Percentiles rank a stretch among this genome's conserved stretches.
Evolutionary conservation across 352 stramenopile species (phyloP).

Genomic region (Phytopythium vexans): DNA sequence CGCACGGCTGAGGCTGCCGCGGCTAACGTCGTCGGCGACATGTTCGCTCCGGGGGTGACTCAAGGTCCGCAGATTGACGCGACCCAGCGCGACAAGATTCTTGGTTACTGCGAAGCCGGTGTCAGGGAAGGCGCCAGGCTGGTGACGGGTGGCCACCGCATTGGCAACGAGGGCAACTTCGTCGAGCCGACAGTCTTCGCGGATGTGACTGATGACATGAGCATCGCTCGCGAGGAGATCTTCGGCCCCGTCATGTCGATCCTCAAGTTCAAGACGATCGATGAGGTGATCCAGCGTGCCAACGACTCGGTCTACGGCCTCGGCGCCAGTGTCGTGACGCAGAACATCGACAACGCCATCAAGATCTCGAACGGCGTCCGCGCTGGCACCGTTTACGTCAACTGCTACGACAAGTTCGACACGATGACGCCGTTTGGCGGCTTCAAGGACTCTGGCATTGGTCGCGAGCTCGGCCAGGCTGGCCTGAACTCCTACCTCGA

Average conservation of each 20-base stretch:
- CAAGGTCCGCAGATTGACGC: conserved; percentile 60
- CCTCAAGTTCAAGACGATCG: conserved; percentile 85
- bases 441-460: conserved; percentile 81
- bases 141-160: conserved; percentile 71
- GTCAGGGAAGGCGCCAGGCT: conserved; percentile 78
- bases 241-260: conserved; percentile 90
- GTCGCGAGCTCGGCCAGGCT: conserved; percentile 68
- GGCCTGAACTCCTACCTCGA: conserved; percentile 75
- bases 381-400: conserved; percentile 92
- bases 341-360: conserved; percentile 79
- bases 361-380: conserved; percentile 85
- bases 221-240: conserved; percentile 88
- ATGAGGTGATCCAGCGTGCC: conserved; percentile 85
- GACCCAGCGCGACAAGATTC: conserved; percentile 71
- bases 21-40: conserved; percentile 51
- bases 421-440: conserved; percentile 80
- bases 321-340: conserved; percentile 84
- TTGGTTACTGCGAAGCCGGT: conserved; percentile 72
- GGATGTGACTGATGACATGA: conserved; percentile 73
- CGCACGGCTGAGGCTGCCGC: conserved; percentile 46
- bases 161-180: conserved; percentile 76
- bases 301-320: conserved; percentile 89
- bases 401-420: conserved; percentile 91
- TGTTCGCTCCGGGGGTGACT: conserved; percentile 24
- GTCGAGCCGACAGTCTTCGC: conserved; percentile 92